A percentile compares a stretch with the other conserved stretches of the same genome.
Conservation (phyloP, 2,329 filamentous ascomycete genomes). For the Capronia americana region DNA sequence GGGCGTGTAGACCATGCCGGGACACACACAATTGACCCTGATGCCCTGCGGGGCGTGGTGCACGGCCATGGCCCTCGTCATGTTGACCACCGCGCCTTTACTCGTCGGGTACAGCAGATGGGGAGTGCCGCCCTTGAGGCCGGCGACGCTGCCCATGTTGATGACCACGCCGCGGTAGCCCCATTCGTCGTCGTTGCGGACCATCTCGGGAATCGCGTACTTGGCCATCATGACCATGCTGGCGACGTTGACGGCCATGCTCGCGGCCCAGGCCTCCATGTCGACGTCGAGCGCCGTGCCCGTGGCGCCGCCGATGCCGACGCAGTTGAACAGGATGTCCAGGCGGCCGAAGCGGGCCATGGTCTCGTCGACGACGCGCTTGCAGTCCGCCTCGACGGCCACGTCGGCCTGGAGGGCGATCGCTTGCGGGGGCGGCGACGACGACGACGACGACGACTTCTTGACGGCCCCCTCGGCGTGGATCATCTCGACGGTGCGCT, state of each 20-base stretch:
- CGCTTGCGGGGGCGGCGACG: no score
- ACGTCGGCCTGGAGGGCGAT: slow-evolving; percentile 61
- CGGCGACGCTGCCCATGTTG: slow-evolving; percentile 69
- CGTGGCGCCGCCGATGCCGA: slow-evolving; percentile 64
- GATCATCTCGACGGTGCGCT: slow-evolving; percentile 62
- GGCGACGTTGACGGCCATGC: slow-evolving; percentile 67
- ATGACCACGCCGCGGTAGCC: slow-evolving; percentile 59
- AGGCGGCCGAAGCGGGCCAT: slow-evolving; percentile 60
- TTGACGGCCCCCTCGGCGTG: slow-evolving; percentile 47
- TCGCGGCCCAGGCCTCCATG: slow-evolving; percentile 62
- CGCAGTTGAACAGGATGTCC: slow-evolving; percentile 70
- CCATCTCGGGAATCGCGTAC: slow-evolving; percentile 66
- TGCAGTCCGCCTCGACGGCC: slow-evolving; percentile 61
- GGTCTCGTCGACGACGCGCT: slow-evolving; percentile 49
- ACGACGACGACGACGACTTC: no score
- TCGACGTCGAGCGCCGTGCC: slow-evolving; percentile 68
- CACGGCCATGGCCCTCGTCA: slow-evolving; percentile 63
- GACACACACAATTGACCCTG: slow-evolving; percentile 63
- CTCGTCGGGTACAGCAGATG: slow-evolving; percentile 61
- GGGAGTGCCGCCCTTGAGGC: slow-evolving; percentile 61
- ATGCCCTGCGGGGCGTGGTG: slow-evolving; percentile 60
- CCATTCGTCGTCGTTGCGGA: slow-evolving; percentile 55
- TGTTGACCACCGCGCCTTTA: slow-evolving; percentile 62
- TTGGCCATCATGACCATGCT: slow-evolving; percentile 71
- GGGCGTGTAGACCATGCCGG: slow-evolving; percentile 62